A percentile compares a stretch with the other conserved stretches of the same genome.
Conservation (phyloP, 257 asterid species). For the Solanum sitiens region DNA sequence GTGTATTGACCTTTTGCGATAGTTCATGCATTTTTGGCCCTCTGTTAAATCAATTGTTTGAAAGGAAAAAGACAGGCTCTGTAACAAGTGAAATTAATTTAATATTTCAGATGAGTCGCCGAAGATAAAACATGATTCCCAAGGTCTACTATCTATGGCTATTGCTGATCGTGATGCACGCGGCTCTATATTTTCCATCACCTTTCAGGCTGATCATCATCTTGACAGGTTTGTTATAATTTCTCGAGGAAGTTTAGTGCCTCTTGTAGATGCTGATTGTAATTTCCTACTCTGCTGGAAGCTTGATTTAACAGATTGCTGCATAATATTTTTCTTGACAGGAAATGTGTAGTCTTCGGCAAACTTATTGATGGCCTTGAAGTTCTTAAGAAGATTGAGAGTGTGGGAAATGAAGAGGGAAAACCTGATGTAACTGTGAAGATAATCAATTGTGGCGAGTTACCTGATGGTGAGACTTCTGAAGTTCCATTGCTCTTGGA, state of each 20-base stretch:
- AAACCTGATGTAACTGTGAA: conserved; percentile 84
- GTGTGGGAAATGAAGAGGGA: conserved; percentile 79
- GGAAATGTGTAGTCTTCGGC: conserved; percentile 85
- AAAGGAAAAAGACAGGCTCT: neutral
- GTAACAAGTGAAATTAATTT: conserved; percentile 6
- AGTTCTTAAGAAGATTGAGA: conserved; percentile 79
- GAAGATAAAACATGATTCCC: conserved; percentile 71
- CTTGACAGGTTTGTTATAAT: conserved; percentile 63
- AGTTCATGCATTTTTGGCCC: neutral
- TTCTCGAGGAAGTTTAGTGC: neutral
- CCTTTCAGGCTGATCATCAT: conserved; percentile 86
- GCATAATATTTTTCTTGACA: conserved; percentile 18
- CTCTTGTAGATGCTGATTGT: neutral
- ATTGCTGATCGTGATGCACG: conserved; percentile 83
- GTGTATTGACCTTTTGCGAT: neutral
- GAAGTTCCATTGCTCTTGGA: neutral
- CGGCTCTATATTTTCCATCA: conserved; percentile 73
- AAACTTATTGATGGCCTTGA: conserved; percentile 81
- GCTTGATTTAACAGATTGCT: neutral
- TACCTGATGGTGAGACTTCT: conserved; percentile 52
- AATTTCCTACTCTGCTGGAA: neutral
- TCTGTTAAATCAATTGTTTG: neutral
- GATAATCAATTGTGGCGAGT: conserved; percentile 80
- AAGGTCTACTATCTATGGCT: conserved; percentile 89
- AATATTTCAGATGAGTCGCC: conserved; percentile 66